Evolutionary conservation across 2,329 filamentous ascomycete species (phyloP), one percentile per base, ranked within the genome.

Genomic region (Aphanocladium album): DNA sequence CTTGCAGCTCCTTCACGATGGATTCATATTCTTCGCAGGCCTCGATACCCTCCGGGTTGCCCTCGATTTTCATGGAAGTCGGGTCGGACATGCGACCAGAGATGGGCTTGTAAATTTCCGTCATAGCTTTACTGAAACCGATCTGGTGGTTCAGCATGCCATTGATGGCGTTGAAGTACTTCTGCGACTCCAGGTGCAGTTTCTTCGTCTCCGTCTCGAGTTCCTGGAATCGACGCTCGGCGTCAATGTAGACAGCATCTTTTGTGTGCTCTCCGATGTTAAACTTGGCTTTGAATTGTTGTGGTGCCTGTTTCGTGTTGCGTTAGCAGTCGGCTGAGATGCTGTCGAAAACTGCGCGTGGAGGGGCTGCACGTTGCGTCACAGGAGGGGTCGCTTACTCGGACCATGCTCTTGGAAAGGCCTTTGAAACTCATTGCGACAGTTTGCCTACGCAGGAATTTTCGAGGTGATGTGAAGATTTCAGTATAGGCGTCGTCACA

Each of bases 91-190:
- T 84, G 71, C 95, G 89, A 60, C 95, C 95, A 60, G 93, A 97
- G 69, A 99, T 99, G 67, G 95, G 95, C 74, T 96, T 96, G 82
- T 99, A 99, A 70, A 99, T 89, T 76, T 99, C 95, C 65, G 89
- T 89, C 80, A 96, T 93, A 66, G 93, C 91, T 77, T 96, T 87
- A 68, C 93, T 96, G 79, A 99, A 99, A 73, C 96, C 93, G 76
- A 99, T 98, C 79, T 99, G 95, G 77, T 98, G 93, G 72, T 81
- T 85, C 70, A 99, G 84, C 95, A 99, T 99, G 81, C 89, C 90
- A 78, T 98, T 97, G 79, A 99, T 97, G 72, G 95, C 91, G 58
- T 96, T 88, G 70, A 96, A 97, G 76, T 99, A 99, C 79, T 96
- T 97, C 75, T 93, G 90, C 60, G 91, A 96, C 77, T 98, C 93